Percentiles rank a stretch among this genome's conserved stretches.
phyloP scores from a whole-genome alignment of 1,284 basidiomycete species.

The Tilletia walkeri region DNA sequence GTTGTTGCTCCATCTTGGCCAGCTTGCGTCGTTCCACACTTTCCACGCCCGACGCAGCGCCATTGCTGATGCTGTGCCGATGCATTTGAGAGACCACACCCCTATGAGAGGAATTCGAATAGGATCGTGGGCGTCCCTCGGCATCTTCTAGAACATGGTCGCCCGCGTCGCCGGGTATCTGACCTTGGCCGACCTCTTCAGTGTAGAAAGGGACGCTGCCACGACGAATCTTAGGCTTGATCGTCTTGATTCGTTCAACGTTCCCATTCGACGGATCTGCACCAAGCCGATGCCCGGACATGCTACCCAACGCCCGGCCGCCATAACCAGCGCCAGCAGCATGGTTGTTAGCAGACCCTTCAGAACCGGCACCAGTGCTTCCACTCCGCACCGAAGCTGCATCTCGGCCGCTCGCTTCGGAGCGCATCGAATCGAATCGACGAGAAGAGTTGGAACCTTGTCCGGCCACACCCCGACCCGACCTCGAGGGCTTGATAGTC shows the following conservation, averaged over 20 bases:
- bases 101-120: neutral
- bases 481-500: neutral
- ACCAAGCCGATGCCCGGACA: neutral
- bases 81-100: slow-evolving; percentile 3
- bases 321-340: neutral
- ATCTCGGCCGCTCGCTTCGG: slow-evolving; percentile 6
- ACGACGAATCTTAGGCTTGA: slow-evolving; percentile 40
- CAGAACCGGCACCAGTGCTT: neutral
- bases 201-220: slow-evolving; percentile 44
- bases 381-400: neutral
- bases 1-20: slow-evolving; percentile 11
- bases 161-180: slow-evolving; percentile 39
- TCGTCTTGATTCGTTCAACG: slow-evolving; percentile 20
- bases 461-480: neutral
- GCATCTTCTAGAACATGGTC: neutral
- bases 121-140: neutral
- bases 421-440: slow-evolving; percentile 4
- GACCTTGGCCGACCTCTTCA: slow-evolving; percentile 42
- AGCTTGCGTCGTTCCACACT: slow-evolving; percentile 21
- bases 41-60: slow-evolving; percentile 30
- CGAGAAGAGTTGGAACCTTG: neutral
- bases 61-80: slow-evolving; percentile 28
- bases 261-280: neutral
- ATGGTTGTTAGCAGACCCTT: too few relatives aligned
- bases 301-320: neutral